Base-by-base conservation (phyloP, 2,329 filamentous ascomycete genomes). In the Aspergillus neoniger region DNA sequence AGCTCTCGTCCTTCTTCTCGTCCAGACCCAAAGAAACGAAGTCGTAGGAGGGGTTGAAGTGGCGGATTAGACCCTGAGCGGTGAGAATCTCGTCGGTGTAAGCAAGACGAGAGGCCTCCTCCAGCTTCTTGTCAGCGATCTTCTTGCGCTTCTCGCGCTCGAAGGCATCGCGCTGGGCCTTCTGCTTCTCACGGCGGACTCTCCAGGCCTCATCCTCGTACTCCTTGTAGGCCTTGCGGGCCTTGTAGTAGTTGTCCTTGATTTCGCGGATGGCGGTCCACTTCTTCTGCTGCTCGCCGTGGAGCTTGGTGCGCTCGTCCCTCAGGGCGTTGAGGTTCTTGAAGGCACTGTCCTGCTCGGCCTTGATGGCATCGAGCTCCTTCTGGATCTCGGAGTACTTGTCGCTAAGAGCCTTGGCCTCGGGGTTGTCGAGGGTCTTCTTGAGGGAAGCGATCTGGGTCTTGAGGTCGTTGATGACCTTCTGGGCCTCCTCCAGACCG, bases 21-120 rank as follows among this genome's bases (percentile, higher is more conserved):
- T 76, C 74, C 54, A 77, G 69, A 81, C 87, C 77, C 83, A 82
- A 63, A 85, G 85, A 62, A 82, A 85, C 32, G 78, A 85, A 81
- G 90, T 91, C 79, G 90, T 91, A 74, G 84, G 74, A 85, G 2
- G 94, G 94, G 77, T 98, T 93, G 68, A 98, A 94, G 84, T 94
- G 94, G 68, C 89, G 88, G 69, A 98, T 91, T 49, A 99, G 84
- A 74, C 88, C 90, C 80, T 95, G 91, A 64, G 92, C 91, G 56
- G 90, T 90, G 70, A 92, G 86, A 72, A 99, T 96, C 81, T 99
- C 92, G 70, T 97, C 92, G 50, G 91, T 84, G 82, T 92, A 99
- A 55, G 95, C 95, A 15, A 90, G 92, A 70, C 91, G 89, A 30
- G 74, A 79, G 60, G 76, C 80, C 69, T 82, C 80, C 68, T 82